Base-by-base conservation (phyloP, 1,284 basidiomycete genomes). In the Ceratobasidium sp. region DNA sequence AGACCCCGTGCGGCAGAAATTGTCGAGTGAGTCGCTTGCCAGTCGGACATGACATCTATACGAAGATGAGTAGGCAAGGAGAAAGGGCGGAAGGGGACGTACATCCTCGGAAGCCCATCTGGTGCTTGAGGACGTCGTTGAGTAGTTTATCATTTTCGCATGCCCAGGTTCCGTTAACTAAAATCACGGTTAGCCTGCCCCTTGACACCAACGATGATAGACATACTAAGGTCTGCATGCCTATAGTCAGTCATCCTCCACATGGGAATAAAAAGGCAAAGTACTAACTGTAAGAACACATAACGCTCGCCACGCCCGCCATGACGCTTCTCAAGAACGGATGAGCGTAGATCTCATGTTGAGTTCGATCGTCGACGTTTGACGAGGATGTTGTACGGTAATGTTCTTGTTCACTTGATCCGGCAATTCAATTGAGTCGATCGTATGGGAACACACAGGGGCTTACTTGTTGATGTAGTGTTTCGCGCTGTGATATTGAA, bases 91-190 rank as follows among this genome's bases (percentile, higher is more conserved):
- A 44, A 16, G 16, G 10, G 65, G 57, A 35, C 67, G 64, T 48
- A 70, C 76, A 86, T 27, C 88, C 88, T 71, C 87, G 85, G 82
- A 89, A 89, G 50, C 84, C 83, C 44, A 89, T 89, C 84, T 96
- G 93, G 38, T 87, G 86, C 86, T 96, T 96, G 79, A 96, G 86
- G 52, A 96, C 87, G 76, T 90, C 88, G 85, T 95, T 96, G 83
- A 95, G 84, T 52, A 91, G 87, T 81, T 91, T 88, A 81, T 91
- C 88, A 82, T 94, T 95, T 83, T 94, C 90, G 83, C 94, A 96
- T 0, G 94, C 92, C 79, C 91, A 93, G 0, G 92, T 94, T 48
- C 90, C 90, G 83, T 96, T 96, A 82, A 96, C 77, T 78, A 35
- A 18, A 33, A 35, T n/a, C 27, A 35, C 8, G 1, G 20, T 68